Base-by-base conservation (phyloP, 768 basidiomycete genomes). In the Mycena pura region DNA sequence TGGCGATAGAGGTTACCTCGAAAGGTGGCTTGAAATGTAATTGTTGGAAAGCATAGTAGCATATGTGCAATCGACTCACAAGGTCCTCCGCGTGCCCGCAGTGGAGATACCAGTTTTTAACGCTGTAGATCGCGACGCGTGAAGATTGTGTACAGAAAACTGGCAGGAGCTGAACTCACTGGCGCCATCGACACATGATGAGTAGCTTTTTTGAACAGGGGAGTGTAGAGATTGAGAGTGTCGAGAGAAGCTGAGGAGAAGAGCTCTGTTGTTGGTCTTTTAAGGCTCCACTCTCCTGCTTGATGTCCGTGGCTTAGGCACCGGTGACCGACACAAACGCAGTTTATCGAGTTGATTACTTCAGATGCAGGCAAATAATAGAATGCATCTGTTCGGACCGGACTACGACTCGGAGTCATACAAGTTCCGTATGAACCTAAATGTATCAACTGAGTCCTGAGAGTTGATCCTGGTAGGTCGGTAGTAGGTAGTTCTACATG, bases 141-240 rank as follows among this genome's bases (percentile, higher is more conserved):
- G 38, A 56, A 31, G 61, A 38, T 49, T n/a, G n/a, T n/a, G n/a
- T n/a, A n/a, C n/a, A 31, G 44, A 56, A 29, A 67, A 41, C 45
- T 21, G 63, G 24, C 40, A 31, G 7, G 32, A 38, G 6, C n/a
- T 21, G 22, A 3, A 78, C 83, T 72, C 67, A 86, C 85, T 80
- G 83, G 75, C 85, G 82, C 69, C 74, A 78, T 68, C 76, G 77
- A 72, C 85, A 86, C 85, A 86, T 86, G 15, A 31, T 73, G 49
- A 50, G 44, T 45, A 54, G 57, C 44, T 17, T 19, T 52, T 60
- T 54, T 38, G 53, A 46, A 62, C 19, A 49, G 43, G 57, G 40
- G 53, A 5, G 15, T 54, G 29, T 29, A 44, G 50, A 43, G 53
- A 52, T 44, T 46, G 34, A 62, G 68, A 45, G 46, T 32, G 28